Evolutionary conservation across 2,329 filamentous ascomycete species (phyloP).

Genomic region (Phialemoniopsis sp.): DNA sequence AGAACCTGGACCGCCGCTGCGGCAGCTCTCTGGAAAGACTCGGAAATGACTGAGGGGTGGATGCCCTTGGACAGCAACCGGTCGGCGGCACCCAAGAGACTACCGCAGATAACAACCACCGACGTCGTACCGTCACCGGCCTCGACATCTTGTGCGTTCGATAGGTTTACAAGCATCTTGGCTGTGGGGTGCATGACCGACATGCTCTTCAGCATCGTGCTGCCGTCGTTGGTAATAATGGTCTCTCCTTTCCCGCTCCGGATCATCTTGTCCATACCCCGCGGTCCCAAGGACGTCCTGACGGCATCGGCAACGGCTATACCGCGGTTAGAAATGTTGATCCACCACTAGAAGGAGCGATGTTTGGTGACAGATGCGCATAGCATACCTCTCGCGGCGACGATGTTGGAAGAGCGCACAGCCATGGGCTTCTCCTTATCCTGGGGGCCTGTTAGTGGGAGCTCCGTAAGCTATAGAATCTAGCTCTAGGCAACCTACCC

Average conservation of each 20-base stretch:
- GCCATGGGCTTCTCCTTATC: slow-evolving; percentile 98
- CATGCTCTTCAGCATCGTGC: slow-evolving; percentile 99
- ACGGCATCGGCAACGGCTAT: slow-evolving; percentile 95
- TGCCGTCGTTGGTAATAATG: slow-evolving; percentile 99
- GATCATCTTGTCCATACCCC: slow-evolving; percentile 99
- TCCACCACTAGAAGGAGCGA: neutral
- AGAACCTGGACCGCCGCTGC: slow-evolving; percentile 84
- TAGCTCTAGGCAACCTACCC: slow-evolving; percentile 33
- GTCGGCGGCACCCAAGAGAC: slow-evolving; percentile 89
- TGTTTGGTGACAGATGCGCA: slow-evolving; percentile 17
- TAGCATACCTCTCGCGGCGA: slow-evolving; percentile 81
- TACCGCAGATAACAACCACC: slow-evolving; percentile 95
- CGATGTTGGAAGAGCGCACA: slow-evolving; percentile 93
- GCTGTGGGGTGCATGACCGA: slow-evolving; percentile 98
- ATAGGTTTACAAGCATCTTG: slow-evolving; percentile 97
- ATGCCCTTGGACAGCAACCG: slow-evolving; percentile 87
- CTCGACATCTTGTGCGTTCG: slow-evolving; percentile 95
- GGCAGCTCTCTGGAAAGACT: slow-evolving; percentile 93
- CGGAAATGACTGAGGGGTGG: slow-evolving; percentile 95
- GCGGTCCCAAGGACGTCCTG: slow-evolving; percentile 89
- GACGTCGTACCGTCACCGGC: slow-evolving; percentile 98
- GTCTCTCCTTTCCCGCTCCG: slow-evolving; percentile 94
- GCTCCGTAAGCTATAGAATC: slow-evolving; percentile 22
- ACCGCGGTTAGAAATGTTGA: slow-evolving; percentile 1
- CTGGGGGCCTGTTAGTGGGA: slow-evolving; percentile 31